Evolutionary conservation across 352 stramenopile genomes (phyloP).

Genomic region (Globisporangium nodosum): DNA sequence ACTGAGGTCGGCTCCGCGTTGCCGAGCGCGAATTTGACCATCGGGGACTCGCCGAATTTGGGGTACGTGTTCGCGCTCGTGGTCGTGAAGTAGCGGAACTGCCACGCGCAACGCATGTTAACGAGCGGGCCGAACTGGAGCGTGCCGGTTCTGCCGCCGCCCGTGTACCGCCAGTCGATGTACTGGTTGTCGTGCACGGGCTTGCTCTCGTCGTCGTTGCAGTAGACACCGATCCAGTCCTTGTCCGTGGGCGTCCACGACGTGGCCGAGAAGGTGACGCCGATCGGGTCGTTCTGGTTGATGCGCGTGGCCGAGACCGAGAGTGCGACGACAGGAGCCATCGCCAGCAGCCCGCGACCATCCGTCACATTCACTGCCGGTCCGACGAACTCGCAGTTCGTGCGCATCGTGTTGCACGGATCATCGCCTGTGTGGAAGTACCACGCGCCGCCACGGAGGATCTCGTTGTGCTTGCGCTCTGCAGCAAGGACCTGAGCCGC

Average conservation of each 20-base stretch:
- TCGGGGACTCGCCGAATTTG: constrained; percentile 19
- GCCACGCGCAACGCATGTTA: constrained; percentile 23
- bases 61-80: constrained; percentile 13
- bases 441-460: constrained; percentile 10
- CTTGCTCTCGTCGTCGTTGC: constrained; percentile 8
- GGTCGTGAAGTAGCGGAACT: constrained; percentile 22
- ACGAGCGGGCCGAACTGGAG: constrained; percentile 16
- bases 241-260: not conserved
- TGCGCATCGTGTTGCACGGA: constrained; percentile 5
- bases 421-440: constrained; percentile 4
- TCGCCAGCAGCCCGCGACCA: constrained; percentile 16
- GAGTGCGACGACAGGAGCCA: constrained; percentile 5
- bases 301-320: constrained; percentile 12
- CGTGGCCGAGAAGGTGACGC: constrained; percentile 10
- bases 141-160: not conserved
- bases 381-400: constrained; percentile 6
- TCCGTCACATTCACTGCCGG: not conserved
- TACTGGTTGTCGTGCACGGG: constrained; percentile 8
- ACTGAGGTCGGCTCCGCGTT: constrained; percentile 21
- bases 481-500: no score
- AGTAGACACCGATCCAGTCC: constrained; percentile 16
- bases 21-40: constrained; percentile 10
- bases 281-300: constrained; percentile 9
- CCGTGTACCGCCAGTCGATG: constrained; percentile 13
- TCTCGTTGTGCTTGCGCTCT: not conserved